Conservation (phyloP, 1,284 basidiomycete genomes). For the Pseudozyma tsukubaensis region DNA sequence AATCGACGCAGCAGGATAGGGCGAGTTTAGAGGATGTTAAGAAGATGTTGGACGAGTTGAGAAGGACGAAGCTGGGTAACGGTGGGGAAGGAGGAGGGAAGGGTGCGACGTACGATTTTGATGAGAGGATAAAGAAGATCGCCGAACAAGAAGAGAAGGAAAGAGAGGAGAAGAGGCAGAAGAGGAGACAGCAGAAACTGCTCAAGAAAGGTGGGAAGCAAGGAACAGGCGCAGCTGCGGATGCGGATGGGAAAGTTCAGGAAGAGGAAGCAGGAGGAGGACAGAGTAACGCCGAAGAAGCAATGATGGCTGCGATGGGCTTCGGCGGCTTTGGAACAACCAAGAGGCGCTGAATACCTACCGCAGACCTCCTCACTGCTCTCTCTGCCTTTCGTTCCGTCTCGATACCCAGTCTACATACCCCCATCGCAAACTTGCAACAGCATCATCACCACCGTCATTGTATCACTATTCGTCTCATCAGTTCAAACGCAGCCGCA, state of each 20-base stretch:
- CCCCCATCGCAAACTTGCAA: background rate
- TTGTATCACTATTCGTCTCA: conserved; percentile 8
- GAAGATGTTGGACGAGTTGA: conserved; percentile 84
- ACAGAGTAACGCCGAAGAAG: conserved; percentile 69
- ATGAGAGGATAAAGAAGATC: conserved; percentile 84
- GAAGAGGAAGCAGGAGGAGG: background rate
- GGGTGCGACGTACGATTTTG: conserved; percentile 83
- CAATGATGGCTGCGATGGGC: conserved; percentile 89
- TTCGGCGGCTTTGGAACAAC: conserved; percentile 88
- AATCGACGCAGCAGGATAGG: conserved; percentile 88
- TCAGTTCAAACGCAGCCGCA: background rate
- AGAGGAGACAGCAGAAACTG: conserved; percentile 79
- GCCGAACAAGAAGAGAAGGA: conserved; percentile 72
- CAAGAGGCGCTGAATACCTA: conserved; percentile 70
- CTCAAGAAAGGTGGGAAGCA: conserved; percentile 67
- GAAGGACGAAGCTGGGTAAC: conserved; percentile 10
- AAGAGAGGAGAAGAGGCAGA: conserved; percentile 76
- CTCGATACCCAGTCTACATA: conserved; percentile 1
- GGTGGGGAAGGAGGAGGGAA: conserved; percentile 4
- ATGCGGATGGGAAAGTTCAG: background rate
- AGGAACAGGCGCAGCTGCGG: background rate
- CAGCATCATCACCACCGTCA: conserved; percentile 7
- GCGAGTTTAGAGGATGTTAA: conserved; percentile 93
- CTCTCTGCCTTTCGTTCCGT: background rate
- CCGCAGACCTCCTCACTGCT: background rate